Conservation (phyloP, 169 alveolate species). For the Cryptosporidium canis region DNA sequence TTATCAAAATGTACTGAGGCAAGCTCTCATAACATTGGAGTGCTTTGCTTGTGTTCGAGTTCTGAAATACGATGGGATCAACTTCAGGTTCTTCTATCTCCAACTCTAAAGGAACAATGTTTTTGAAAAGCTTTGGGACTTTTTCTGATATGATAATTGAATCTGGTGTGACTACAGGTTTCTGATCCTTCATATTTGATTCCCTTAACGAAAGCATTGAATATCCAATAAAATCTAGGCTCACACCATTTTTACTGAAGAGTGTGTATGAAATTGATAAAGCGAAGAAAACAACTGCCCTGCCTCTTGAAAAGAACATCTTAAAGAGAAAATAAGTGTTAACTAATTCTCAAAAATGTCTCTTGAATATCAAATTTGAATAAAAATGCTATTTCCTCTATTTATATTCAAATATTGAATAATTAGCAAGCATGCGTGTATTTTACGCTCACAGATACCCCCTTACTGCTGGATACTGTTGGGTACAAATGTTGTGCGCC, state of each 20-base stretch:
- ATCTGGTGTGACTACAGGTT: neutral
- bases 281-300: neutral
- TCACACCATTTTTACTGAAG: neutral
- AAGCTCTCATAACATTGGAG: conserved; percentile 21
- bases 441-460: conserved; percentile 18
- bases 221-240: neutral
- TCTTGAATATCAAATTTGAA: neutral
- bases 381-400: neutral
- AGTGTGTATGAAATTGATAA: neutral
- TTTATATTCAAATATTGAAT: neutral
- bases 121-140: conserved; percentile 21
- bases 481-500: neutral
- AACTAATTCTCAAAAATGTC: neutral
- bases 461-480: neutral
- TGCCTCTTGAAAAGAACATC: neutral
- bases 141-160: neutral
- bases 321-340: neutral
- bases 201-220: conserved; percentile 10
- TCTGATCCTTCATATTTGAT: neutral
- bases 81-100: neutral
- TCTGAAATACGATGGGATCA: neutral
- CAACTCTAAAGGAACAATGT: neutral
- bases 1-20: conserved; percentile 11
- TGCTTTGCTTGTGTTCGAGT: conserved; percentile 63
- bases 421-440: neutral